Conservation (phyloP, 352 stramenopile genomes). For the Pythium oligandrum region DNA sequence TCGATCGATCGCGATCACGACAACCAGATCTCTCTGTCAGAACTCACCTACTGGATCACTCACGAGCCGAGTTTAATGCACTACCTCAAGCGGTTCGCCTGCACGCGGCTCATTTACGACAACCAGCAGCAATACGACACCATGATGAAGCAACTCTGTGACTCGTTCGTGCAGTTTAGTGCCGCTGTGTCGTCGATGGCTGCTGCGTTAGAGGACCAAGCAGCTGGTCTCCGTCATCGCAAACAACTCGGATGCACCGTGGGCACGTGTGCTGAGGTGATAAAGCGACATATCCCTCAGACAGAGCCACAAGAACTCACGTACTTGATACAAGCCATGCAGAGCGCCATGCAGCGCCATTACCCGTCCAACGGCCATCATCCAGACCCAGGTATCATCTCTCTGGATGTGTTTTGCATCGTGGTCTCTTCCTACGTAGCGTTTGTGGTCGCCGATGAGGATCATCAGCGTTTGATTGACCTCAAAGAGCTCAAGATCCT, state of each 20-base stretch:
- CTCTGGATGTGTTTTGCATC: slow-evolving; percentile 52
- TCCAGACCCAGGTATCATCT: slow-evolving; percentile 22
- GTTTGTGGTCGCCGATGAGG: slow-evolving; percentile 62
- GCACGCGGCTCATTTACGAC: slow-evolving; percentile 60
- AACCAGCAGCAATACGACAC: slow-evolving; percentile 62
- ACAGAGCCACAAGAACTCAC: slow-evolving; percentile 27
- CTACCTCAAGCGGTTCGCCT: slow-evolving; percentile 59
- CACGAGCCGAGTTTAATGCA: slow-evolving; percentile 41
- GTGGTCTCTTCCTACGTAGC: slow-evolving; percentile 54
- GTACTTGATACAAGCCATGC: slow-evolving; percentile 50
- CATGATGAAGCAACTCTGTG: slow-evolving; percentile 46
- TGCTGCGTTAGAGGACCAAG: background rate
- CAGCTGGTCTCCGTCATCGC: background rate
- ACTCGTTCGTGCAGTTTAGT: slow-evolving; percentile 37
- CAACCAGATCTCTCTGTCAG: slow-evolving; percentile 49
- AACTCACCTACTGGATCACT: slow-evolving; percentile 56
- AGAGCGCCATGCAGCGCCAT: slow-evolving; percentile 17
- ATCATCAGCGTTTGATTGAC: slow-evolving; percentile 49
- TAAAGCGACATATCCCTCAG: slow-evolving; percentile 29
- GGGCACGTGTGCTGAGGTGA: slow-evolving; percentile 32
- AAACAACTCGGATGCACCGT: slow-evolving; percentile 39
- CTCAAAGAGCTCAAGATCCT: slow-evolving; percentile 51
- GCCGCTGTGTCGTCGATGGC: slow-evolving; percentile 7
- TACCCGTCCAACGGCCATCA: background rate
- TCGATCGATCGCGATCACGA: slow-evolving; percentile 53